These are phyloP conservation scores for Cyathus striatus DNA, from an alignment of 768 basidiomycete genomes.

Conservation along the genomic window DNA sequence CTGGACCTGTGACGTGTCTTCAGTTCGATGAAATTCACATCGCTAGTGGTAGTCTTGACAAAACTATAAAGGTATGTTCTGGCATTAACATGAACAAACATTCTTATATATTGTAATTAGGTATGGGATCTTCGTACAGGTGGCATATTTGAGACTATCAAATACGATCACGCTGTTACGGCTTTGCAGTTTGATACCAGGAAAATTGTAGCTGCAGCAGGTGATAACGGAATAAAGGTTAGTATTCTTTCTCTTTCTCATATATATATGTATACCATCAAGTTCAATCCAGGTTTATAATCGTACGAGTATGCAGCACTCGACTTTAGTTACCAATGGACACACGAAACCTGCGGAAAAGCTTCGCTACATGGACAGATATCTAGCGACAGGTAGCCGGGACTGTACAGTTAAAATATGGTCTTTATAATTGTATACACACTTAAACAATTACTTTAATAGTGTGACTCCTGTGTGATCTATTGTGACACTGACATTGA, in stretches of 20 bases:
- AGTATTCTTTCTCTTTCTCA: constrained; percentile 4
- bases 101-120: constrained; percentile 29
- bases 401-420: constrained; percentile 89
- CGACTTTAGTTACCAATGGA: constrained; percentile 84
- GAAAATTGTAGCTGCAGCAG: constrained; percentile 87
- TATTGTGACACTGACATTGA: too few species aligned
- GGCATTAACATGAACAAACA: constrained; percentile 1
- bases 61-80: constrained; percentile 73
- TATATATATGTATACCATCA: background rate
- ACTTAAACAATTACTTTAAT: constrained; percentile 72
- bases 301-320: constrained; percentile 87
- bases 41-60: constrained; percentile 90
- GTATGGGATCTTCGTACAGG: constrained; percentile 97
- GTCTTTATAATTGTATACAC: constrained; percentile 56
- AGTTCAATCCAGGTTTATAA: constrained; percentile 79
- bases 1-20: constrained; percentile 86
- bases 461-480: too few species aligned
- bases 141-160: constrained; percentile 79
- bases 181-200: constrained; percentile 91
- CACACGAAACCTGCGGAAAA: constrained; percentile 85
- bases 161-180: constrained; percentile 88
- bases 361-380: constrained; percentile 94
- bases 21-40: constrained; percentile 97
- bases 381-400: constrained; percentile 84
- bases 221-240: constrained; percentile 92